Conservation (phyloP, 106 monocot species). For the Acorus gramineus region DNA sequence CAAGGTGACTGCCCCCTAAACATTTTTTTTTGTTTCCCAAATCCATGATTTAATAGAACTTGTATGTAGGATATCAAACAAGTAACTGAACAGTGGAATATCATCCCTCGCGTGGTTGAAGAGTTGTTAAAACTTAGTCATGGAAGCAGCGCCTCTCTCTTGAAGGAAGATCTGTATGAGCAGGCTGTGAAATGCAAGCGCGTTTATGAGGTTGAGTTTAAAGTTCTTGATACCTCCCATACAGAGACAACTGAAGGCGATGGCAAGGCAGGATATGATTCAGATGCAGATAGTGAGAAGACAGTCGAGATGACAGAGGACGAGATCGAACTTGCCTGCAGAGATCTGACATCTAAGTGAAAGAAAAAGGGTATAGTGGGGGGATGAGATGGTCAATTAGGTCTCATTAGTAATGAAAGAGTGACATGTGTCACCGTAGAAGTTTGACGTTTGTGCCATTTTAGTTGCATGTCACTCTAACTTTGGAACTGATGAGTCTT, state of each 20-base stretch:
- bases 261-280: slow-evolving; percentile 3
- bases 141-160: slow-evolving; percentile 12
- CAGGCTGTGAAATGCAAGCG: slow-evolving; percentile 43
- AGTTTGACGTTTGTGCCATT: no score
- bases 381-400: no score
- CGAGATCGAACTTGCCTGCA: slow-evolving; percentile 76
- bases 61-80: slow-evolving; percentile 38
- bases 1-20: slow-evolving; percentile 27
- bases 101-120: slow-evolving; percentile 72
- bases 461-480: no score
- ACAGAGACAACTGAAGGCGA: slow-evolving; percentile 3
- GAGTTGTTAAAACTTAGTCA: slow-evolving; percentile 41
- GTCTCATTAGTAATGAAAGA: no score
- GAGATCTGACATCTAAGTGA: slow-evolving; percentile 6
- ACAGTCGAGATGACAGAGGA: slow-evolving; percentile 98
- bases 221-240: slow-evolving; percentile 5
- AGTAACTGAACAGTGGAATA: slow-evolving; percentile 74
- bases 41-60: neutral
- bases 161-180: slow-evolving; percentile 41
- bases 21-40: neutral
- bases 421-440: no score
- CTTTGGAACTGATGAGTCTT: no score
- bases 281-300: slow-evolving; percentile 66
- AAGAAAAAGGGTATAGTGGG: no score
- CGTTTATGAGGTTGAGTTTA: slow-evolving; percentile 48